Percentiles rank a stretch among this genome's conserved stretches.
Conservation (phyloP, 371 early-diverging fungal genomes). For the Zychaea mexicana region DNA sequence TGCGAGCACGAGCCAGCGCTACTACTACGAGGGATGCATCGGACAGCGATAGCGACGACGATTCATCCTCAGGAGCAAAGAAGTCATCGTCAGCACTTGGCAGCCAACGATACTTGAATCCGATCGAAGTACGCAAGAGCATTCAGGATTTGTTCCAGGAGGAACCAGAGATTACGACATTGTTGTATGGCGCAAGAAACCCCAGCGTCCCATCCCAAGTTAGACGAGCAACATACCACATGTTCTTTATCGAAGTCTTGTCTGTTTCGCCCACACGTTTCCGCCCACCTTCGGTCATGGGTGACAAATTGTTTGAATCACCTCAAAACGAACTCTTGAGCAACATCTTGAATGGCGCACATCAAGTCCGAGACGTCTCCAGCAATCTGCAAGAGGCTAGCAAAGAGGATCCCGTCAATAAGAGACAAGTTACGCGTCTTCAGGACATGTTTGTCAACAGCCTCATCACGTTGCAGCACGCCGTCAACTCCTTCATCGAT, state of each 20-base stretch:
- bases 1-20: slow-evolving; percentile 49
- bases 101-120: slow-evolving; percentile 69
- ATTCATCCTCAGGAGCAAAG: slow-evolving; percentile 20
- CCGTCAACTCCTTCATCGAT: slow-evolving; percentile 94
- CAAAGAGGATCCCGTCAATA: slow-evolving; percentile 40
- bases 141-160: slow-evolving; percentile 75
- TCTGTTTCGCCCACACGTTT: slow-evolving; percentile 96
- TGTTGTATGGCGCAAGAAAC: slow-evolving; percentile 79
- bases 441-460: slow-evolving; percentile 63
- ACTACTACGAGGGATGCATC: neutral
- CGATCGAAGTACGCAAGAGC: slow-evolving; percentile 80
- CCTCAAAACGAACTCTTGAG: slow-evolving; percentile 91
- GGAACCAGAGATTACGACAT: slow-evolving; percentile 73
- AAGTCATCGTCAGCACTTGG: slow-evolving; percentile 30
- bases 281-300: slow-evolving; percentile 93
- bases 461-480: slow-evolving; percentile 88
- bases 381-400: slow-evolving; percentile 37
- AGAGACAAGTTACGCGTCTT: slow-evolving; percentile 37
- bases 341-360: slow-evolving; percentile 84
- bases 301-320: slow-evolving; percentile 91
- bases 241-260: slow-evolving; percentile 96
- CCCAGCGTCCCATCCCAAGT: slow-evolving; percentile 48
- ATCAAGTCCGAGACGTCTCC: slow-evolving; percentile 65
- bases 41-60: slow-evolving; percentile 16
- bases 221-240: slow-evolving; percentile 63